Evolutionary conservation across 352 stramenopile species (phyloP).

Genomic region (Globisporangium cylindrosporum): DNA sequence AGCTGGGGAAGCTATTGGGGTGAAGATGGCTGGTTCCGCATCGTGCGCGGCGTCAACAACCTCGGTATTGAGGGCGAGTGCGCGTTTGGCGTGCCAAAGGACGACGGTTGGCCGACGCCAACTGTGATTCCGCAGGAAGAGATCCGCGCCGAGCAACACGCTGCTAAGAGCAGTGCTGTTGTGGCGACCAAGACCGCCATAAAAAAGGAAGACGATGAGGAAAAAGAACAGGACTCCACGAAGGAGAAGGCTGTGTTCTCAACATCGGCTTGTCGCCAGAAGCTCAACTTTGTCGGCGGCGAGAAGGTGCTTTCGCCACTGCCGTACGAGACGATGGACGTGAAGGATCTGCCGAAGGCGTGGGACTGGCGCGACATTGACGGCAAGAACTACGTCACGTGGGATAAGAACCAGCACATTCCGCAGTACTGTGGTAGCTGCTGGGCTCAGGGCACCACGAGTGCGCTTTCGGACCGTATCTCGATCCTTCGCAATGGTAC

Average conservation of each 20-base stretch:
- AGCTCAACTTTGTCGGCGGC: constrained; percentile 58
- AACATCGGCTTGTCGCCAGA: constrained; percentile 53
- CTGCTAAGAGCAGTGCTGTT: background rate
- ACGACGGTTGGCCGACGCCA: constrained; percentile 72
- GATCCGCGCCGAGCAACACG: constrained; percentile 19
- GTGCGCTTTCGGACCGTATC: constrained; percentile 89
- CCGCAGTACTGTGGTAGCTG: constrained; percentile 92
- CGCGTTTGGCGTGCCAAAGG: constrained; percentile 87
- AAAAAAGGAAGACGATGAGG: constrained; percentile 17
- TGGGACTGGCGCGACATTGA: constrained; percentile 96
- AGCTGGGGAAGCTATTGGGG: constrained; percentile 94
- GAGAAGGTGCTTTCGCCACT: constrained; percentile 68
- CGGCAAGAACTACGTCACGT: constrained; percentile 95
- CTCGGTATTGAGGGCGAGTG: constrained; percentile 92
- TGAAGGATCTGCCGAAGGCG: constrained; percentile 82
- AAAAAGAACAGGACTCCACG: constrained; percentile 16
- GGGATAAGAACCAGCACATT: constrained; percentile 99
- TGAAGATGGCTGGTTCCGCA: constrained; percentile 94
- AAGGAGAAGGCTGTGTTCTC: constrained; percentile 18
- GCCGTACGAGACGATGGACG: constrained; percentile 75
- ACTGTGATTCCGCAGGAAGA: background rate
- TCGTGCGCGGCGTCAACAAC: constrained; percentile 91
- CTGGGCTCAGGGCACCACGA: constrained; percentile 90
- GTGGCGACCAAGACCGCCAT: background rate
- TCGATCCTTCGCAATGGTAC: constrained; percentile 86